Conservation (phyloP, 352 stramenopile genomes). For the Globisporangium okanoganense region DNA sequence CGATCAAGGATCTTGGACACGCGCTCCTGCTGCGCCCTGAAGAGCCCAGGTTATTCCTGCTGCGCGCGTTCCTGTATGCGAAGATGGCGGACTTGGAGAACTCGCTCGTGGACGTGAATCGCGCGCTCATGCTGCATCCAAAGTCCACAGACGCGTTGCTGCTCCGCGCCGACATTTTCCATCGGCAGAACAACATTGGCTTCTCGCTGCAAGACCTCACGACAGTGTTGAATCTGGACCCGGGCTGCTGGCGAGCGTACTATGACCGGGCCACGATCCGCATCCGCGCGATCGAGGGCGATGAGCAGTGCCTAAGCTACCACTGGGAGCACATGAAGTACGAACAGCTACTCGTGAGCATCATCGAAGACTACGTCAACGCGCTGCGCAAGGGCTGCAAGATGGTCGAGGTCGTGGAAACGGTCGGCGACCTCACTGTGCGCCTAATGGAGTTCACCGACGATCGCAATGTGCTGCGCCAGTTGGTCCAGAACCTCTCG, state of each 20-base stretch:
- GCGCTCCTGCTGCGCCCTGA: constrained; percentile 42
- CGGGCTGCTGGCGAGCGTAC: constrained; percentile 74
- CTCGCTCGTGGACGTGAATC: constrained; percentile 55
- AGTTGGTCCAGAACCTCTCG: constrained; percentile 64
- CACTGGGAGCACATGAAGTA: constrained; percentile 71
- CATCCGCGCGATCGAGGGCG: constrained; percentile 58
- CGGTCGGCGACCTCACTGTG: constrained; percentile 63
- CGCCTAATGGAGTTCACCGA: constrained; percentile 63
- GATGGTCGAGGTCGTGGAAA: constrained; percentile 72
- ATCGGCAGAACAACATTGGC: constrained; percentile 37
- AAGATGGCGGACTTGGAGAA: constrained; percentile 54
- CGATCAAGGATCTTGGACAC: constrained; percentile 62
- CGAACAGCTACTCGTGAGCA: constrained; percentile 48
- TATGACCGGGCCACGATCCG: constrained; percentile 74
- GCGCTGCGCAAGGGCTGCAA: constrained; percentile 66
- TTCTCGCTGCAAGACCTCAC: constrained; percentile 65
- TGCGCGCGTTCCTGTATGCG: constrained; percentile 51
- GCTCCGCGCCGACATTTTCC: constrained; percentile 61
- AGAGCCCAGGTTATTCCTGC: constrained; percentile 51
- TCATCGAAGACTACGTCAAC: constrained; percentile 76
- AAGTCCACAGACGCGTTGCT: constrained; percentile 66
- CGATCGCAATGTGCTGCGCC: constrained; percentile 49
- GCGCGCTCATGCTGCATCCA: constrained; percentile 50
- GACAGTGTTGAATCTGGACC: constrained; percentile 47
- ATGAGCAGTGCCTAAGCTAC: constrained; percentile 55